These are phyloP conservation scores for Iris pallida DNA, from an alignment of 116 monocot species.

Conservation along the genomic window DNA sequence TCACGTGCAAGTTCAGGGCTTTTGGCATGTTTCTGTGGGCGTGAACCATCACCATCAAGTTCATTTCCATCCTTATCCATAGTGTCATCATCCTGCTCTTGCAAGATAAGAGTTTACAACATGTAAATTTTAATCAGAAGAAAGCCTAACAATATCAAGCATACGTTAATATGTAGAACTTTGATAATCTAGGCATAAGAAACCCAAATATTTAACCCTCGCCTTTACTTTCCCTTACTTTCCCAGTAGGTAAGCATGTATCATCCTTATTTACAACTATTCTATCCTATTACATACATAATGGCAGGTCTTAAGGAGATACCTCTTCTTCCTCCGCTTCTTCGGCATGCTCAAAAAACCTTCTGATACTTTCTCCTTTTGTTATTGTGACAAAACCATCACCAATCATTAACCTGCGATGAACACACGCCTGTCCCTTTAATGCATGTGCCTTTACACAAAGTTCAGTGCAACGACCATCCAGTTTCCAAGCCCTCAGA, in stretches of 20 bases:
- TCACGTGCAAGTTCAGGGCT: constrained; percentile 98
- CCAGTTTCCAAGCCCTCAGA: constrained; percentile 70
- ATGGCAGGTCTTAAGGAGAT: constrained; percentile 1
- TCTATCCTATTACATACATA: not conserved
- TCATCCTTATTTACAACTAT: not conserved
- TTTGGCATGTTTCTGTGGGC: constrained; percentile 92
- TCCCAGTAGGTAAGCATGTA: too few relatives aligned
- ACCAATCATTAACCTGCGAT: constrained; percentile 77
- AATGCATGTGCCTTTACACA: constrained; percentile 94
- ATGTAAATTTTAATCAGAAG: not conserved
- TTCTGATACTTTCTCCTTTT: constrained; percentile 72
- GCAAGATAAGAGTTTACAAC: not conserved
- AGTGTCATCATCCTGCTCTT: constrained; percentile 70
- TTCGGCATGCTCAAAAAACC: constrained; percentile 98
- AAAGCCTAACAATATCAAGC: not conserved
- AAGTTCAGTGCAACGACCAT: constrained; percentile 72
- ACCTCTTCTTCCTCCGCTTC: constrained; percentile 99
- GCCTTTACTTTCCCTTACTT: too few relatives aligned
- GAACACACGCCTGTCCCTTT: constrained; percentile 88
- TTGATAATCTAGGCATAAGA: too few relatives aligned
- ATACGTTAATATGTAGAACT: too few relatives aligned
- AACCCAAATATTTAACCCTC: too few relatives aligned
- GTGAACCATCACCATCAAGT: constrained; percentile 59
- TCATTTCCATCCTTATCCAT: constrained; percentile 90
- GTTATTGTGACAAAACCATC: constrained; percentile 93